Evolutionary conservation across 768 basidiomycete species (phyloP).

Genomic region (Bullera alba): DNA sequence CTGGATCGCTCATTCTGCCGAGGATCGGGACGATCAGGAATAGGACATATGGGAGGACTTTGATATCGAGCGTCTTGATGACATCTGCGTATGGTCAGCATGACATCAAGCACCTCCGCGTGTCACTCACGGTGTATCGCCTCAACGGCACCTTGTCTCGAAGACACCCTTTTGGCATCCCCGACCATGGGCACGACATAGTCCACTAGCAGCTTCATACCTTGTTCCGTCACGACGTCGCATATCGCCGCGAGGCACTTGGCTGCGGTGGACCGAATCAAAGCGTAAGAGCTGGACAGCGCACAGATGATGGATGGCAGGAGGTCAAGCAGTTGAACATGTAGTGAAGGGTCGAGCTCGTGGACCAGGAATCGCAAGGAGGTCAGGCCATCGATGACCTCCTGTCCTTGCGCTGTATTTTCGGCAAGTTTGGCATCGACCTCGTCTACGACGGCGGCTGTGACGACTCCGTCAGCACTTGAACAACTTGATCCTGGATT

Average conservation of each 20-base stretch:
- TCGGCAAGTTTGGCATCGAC: conserved; percentile 6
- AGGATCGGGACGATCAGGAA: conserved; percentile 94
- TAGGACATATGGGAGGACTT: conserved; percentile 90
- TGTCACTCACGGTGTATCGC: conserved; percentile 72
- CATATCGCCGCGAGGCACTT: conserved; percentile 82
- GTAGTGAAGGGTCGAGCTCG: conserved; percentile 63
- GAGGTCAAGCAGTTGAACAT: conserved; percentile 61
- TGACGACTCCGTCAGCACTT: background rate
- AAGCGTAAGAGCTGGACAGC: conserved; percentile 77
- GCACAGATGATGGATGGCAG: conserved; percentile 72
- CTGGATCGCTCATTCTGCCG: conserved; percentile 91
- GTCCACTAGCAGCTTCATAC: conserved; percentile 86
- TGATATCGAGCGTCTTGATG: conserved; percentile 83
- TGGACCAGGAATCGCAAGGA: conserved; percentile 76
- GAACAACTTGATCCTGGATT: background rate
- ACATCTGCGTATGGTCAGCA: conserved; percentile 57
- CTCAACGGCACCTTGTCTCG: conserved; percentile 85
- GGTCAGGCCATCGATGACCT: conserved; percentile 78
- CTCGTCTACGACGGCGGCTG: conserved; percentile 1
- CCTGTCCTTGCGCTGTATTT: conserved; percentile 20
- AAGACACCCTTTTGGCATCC: conserved; percentile 64
- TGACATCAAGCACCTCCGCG: background rate
- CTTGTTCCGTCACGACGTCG: conserved; percentile 72
- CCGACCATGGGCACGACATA: conserved; percentile 70
- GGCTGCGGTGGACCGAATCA: conserved; percentile 81